Percentiles rank a stretch among this genome's conserved stretches.
phyloP scores from a whole-genome alignment of 306 rosid genomes.

The Lablab purpureus region DNA sequence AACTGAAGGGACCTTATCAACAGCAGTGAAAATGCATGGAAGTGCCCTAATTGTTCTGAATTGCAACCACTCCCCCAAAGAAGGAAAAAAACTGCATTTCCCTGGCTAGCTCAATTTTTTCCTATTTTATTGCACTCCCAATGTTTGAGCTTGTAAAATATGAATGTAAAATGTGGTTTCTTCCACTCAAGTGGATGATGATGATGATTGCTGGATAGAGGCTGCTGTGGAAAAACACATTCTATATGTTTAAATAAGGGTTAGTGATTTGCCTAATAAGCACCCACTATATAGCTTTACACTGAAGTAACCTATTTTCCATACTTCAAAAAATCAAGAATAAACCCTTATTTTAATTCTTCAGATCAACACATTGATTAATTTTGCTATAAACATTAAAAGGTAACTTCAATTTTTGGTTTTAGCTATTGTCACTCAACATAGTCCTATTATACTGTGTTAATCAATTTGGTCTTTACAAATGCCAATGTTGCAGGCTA shows the following conservation, averaged over 20 bases:
- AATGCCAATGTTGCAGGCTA: too few relatives aligned
- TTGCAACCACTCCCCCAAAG: slow-evolving; percentile 45
- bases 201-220: not conserved
- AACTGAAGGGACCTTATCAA: slow-evolving; percentile 51
- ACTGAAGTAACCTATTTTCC: too few relatives aligned
- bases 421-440: too few relatives aligned
- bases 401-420: too few relatives aligned
- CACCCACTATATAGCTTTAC: not conserved
- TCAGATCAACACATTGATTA: too few relatives aligned
- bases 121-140: not conserved
- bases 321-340: too few relatives aligned
- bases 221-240: not conserved
- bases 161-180: not conserved
- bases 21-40: slow-evolving; percentile 63
- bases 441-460: too few relatives aligned
- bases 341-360: too few relatives aligned
- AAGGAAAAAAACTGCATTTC: not conserved
- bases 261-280: not conserved
- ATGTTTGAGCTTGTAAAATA: slow-evolving; percentile 28
- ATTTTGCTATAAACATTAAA: too few relatives aligned
- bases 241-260: not conserved
- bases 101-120: not conserved
- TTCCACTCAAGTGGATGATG: not conserved
- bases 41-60: slow-evolving; percentile 65
- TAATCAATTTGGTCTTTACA: too few relatives aligned